Base-by-base conservation (phyloP, 2,329 filamentous ascomycete species). In the Colletotrichum agaves region DNA sequence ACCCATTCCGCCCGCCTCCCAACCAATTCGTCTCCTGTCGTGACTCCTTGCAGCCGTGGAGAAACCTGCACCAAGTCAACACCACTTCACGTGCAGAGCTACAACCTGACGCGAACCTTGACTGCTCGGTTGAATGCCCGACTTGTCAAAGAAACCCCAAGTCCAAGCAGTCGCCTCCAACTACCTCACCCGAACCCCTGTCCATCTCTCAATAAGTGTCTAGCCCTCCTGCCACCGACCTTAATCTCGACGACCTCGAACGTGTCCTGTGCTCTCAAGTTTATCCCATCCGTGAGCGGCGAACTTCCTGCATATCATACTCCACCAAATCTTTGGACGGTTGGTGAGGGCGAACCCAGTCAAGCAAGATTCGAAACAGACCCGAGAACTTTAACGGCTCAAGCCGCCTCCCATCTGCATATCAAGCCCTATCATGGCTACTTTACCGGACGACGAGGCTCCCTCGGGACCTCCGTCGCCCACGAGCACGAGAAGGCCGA, bases 391-490 rank as follows among this genome's bases (percentile, higher is more conserved):
- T 17, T 60, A 64, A 55, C 53, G 53, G 61, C 49, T 49, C 27
- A 17, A 60, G 61, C 65, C 65, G 65, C 47, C 4, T 50, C 49
- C 33, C 23, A 33, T 35, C 33, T 37, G 31, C 19, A 10, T 33
- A 39, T 5, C 33, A 55, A 49, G 33, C 41, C n/a, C 11, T 39
- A 15, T 11, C 56, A 71, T 71, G 69, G 53, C 67, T 4, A 44
- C 67, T 6, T 33, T 39, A 33, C 63, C 63, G 8, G 55, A 69
- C 6, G 56, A 64, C 21, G 53, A 52, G 12, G 60, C 60, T 11
- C 70, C 67, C 19, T 70, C 69, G 4, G 65, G 57, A 17, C 65
- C 63, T 55, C 56, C 63, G 15, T 67, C 67, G 11, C 69, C 69
- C 6, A 53, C 53, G 44, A 69, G 61, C 31, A 55, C 67, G 47